Percentiles rank a stretch among this genome's conserved stretches.
Evolutionary conservation across 805 yeast genomes (phyloP).

Genomic region (Sporopachydermia quercuum): DNA sequence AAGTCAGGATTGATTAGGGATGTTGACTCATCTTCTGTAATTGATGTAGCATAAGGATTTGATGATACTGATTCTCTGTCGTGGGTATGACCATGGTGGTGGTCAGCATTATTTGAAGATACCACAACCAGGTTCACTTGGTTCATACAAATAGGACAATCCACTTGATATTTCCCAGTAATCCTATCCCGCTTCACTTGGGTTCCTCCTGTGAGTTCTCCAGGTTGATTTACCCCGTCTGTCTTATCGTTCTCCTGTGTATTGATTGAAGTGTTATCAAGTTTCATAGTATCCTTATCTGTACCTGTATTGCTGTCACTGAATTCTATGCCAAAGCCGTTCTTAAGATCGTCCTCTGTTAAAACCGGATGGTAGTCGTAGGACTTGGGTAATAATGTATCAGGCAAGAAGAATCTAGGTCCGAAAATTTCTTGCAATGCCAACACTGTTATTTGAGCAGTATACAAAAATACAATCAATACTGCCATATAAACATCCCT

Average conservation of each 20-base stretch:
- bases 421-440: constrained; percentile 56
- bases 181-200: constrained; percentile 14
- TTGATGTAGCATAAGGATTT: constrained; percentile 8
- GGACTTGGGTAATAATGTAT: constrained; percentile 58
- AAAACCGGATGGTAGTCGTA: constrained; percentile 72
- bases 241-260: constrained; percentile 13
- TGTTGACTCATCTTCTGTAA: neutral
- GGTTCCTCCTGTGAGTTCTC: constrained; percentile 12
- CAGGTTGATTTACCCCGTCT: constrained; percentile 13
- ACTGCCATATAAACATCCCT: constrained; percentile 36
- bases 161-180: constrained; percentile 35
- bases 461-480: constrained; percentile 37
- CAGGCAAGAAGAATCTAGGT: constrained; percentile 73
- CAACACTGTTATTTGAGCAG: constrained; percentile 41
- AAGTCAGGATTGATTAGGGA: neutral
- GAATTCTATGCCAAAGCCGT: constrained; percentile 42
- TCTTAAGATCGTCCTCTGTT: constrained; percentile 43
- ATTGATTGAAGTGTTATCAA: constrained; percentile 12
- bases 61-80: constrained; percentile 7
- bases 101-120: constrained; percentile 9
- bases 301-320: constrained; percentile 18
- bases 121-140: constrained; percentile 36
- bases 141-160: constrained; percentile 86
- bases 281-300: too few species aligned
- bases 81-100: constrained; percentile 1